These are phyloP conservation scores for Fragaria nilgerrensis DNA, from an alignment of 306 rosid genomes.

Conservation along the genomic window DNA sequence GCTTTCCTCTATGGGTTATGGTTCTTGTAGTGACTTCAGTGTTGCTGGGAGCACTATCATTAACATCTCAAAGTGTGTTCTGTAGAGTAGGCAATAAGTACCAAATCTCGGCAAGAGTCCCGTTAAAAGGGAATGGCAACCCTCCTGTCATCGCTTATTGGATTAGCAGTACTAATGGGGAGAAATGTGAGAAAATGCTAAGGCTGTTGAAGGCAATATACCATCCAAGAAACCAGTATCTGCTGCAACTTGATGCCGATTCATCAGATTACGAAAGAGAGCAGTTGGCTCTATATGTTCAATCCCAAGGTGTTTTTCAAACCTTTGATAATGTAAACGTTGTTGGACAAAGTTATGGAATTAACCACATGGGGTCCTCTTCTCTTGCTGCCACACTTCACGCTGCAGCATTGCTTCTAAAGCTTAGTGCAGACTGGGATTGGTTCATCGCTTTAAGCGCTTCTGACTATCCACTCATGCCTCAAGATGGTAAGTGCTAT, in stretches of 20 bases:
- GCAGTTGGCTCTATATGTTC: slow-evolving; percentile 39
- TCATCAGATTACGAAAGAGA: slow-evolving; percentile 48
- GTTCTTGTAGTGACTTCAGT: slow-evolving; percentile 30
- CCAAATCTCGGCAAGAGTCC: slow-evolving; percentile 16
- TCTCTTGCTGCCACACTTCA: slow-evolving; percentile 63
- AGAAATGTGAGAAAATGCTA: slow-evolving; percentile 34
- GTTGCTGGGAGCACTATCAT: slow-evolving; percentile 43
- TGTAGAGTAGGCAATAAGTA: slow-evolving; percentile 20
- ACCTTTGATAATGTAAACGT: slow-evolving; percentile 59
- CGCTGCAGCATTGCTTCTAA: slow-evolving; percentile 72
- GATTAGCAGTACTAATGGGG: slow-evolving; percentile 57
- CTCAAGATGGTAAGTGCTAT: slow-evolving; percentile 63
- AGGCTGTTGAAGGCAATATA: slow-evolving; percentile 67
- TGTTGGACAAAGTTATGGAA: slow-evolving; percentile 53
- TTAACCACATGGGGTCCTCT: slow-evolving; percentile 65
- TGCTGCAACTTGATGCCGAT: slow-evolving; percentile 61
- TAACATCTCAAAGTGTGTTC: slow-evolving; percentile 35
- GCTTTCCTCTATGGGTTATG: slow-evolving; percentile 38
- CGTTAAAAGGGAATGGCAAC: slow-evolving; percentile 46
- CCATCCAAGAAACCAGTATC: slow-evolving; percentile 71
- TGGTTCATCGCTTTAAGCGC: slow-evolving; percentile 69
- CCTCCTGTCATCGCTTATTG: slow-evolving; percentile 70
- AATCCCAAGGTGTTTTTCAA: slow-evolving; percentile 45
- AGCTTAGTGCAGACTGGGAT: slow-evolving; percentile 59
- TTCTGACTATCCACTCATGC: slow-evolving; percentile 68